Conservation (phyloP, 495 filamentous ascomycete genomes). For the Aspergillus nidulans region DNA sequence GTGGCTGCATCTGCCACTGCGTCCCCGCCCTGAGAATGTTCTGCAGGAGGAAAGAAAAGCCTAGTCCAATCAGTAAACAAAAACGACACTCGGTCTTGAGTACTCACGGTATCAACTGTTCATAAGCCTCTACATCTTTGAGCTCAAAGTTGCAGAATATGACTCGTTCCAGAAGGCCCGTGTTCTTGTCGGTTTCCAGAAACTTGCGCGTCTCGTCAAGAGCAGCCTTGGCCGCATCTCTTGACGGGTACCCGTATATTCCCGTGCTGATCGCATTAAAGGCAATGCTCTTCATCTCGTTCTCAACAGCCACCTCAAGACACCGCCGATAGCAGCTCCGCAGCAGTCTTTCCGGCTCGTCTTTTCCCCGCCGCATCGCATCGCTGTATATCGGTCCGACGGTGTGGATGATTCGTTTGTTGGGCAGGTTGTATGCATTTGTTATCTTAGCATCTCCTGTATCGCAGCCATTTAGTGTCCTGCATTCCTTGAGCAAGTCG, state of each 20-base stretch:
- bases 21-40: conserved; percentile 24
- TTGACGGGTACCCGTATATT: conserved; percentile 80
- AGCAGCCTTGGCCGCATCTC: conserved; percentile 64
- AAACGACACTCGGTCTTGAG: neutral
- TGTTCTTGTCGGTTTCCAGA: conserved; percentile 53
- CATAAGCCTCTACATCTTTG: conserved; percentile 74
- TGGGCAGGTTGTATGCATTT: conserved; percentile 67
- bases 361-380: conserved; percentile 25
- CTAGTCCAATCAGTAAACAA: conserved; percentile 10
- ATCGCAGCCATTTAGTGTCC: conserved; percentile 60
- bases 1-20: conserved; percentile 9
- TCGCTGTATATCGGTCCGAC: conserved; percentile 78
- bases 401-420: conserved; percentile 77
- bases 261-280: conserved; percentile 85
- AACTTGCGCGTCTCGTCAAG: conserved; percentile 66
- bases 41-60: conserved; percentile 29
- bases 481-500: conserved; percentile 65
- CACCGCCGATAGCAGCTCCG: conserved; percentile 70
- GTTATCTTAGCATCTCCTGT: conserved; percentile 87
- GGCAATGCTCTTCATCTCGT: conserved; percentile 65
- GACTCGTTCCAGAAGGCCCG: conserved; percentile 59
- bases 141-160: conserved; percentile 76
- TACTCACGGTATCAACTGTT: conserved; percentile 66
- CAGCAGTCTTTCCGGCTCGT: conserved; percentile 47
- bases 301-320: conserved; percentile 64